Conservation (phyloP, 805 yeast genomes). For the Kurtzmaniella fragi region DNA sequence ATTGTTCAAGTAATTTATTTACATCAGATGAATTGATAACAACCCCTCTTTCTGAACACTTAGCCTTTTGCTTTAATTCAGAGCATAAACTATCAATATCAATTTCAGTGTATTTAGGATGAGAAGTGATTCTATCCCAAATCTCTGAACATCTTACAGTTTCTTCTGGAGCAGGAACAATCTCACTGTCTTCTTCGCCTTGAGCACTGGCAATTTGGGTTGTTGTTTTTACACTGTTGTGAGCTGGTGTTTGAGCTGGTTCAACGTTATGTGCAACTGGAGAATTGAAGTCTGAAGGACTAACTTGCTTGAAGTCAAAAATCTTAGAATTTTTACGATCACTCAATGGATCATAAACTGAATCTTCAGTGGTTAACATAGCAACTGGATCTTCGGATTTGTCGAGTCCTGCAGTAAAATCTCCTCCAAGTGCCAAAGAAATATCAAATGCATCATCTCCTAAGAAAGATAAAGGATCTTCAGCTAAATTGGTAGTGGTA, state of each 20-base stretch:
- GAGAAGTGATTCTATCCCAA: constrained; percentile 94
- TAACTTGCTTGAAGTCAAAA: constrained; percentile 15
- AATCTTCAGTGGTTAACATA: constrained; percentile 49
- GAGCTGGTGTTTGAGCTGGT: constrained; percentile 1
- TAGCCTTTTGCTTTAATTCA: constrained; percentile 88
- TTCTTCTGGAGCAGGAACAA: constrained; percentile 66
- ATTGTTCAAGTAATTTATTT: constrained; percentile 42
- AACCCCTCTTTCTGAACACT: constrained; percentile 90
- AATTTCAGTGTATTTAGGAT: constrained; percentile 87
- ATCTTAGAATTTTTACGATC: constrained; percentile 11
- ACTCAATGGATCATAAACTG: constrained; percentile 51
- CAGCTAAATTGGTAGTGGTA: constrained; percentile 8
- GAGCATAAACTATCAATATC: constrained; percentile 92
- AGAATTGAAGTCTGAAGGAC: constrained; percentile 21
- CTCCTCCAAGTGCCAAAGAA: constrained; percentile 43
- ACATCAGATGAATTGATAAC: constrained; percentile 82
- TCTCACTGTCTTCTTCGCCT: constrained; percentile 29
- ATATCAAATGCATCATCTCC: constrained; percentile 50
- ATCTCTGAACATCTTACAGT: constrained; percentile 78
- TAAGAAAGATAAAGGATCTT: constrained; percentile 44
- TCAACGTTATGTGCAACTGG: background rate
- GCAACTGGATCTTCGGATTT: constrained; percentile 32
- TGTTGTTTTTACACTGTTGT: background rate
- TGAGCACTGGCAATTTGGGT: constrained; percentile 13
- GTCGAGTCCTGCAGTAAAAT: constrained; percentile 8